A percentile compares a stretch with the other conserved stretches of the same genome.
Evolutionary conservation across 352 stramenopile species (phyloP).

Genomic region (Phytopythium helicoides): DNA sequence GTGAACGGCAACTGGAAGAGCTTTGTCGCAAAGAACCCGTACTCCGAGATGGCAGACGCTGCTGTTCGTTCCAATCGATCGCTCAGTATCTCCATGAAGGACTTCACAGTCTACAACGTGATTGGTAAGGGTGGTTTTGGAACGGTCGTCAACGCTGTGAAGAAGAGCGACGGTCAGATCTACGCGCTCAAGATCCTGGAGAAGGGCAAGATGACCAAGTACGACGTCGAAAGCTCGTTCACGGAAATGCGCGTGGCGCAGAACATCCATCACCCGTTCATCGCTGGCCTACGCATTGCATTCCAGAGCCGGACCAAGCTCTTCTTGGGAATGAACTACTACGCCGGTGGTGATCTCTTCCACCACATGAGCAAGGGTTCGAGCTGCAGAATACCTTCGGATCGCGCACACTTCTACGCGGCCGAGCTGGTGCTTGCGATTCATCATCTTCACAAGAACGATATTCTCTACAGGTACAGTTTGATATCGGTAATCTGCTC

Average conservation of each 20-base stretch:
- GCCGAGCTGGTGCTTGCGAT: slow-evolving; percentile 92
- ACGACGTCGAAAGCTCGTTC: slow-evolving; percentile 88
- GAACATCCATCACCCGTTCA: slow-evolving; percentile 89
- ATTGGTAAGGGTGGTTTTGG: slow-evolving; percentile 88
- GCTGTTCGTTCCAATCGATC: slow-evolving; percentile 81
- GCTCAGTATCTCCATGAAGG: slow-evolving; percentile 87
- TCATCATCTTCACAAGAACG: slow-evolving; percentile 91
- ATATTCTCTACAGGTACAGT: slow-evolving; percentile 92
- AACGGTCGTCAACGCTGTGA: slow-evolving; percentile 89
- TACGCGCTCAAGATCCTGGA: slow-evolving; percentile 91
- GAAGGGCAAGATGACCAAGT: slow-evolving; percentile 89
- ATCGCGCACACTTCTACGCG: slow-evolving; percentile 90
- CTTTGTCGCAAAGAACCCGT: slow-evolving; percentile 81
- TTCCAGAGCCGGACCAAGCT: slow-evolving; percentile 88
- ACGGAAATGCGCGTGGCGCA: slow-evolving; percentile 88
- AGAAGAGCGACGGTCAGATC: slow-evolving; percentile 88
- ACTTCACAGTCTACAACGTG: slow-evolving; percentile 90
- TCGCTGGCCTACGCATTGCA: slow-evolving; percentile 79
- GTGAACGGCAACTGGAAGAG: slow-evolving; percentile 71
- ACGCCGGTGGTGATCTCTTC: slow-evolving; percentile 82
- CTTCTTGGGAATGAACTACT: slow-evolving; percentile 89
- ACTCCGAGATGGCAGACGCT: slow-evolving; percentile 72
- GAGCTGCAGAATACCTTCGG: slow-evolving; percentile 79
- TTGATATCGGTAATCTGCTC: not conserved
- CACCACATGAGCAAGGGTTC: slow-evolving; percentile 89